A percentile compares a stretch with the other conserved stretches of the same genome.
Evolutionary conservation across 73 alveolate genomes (phyloP).

Genomic region (Stentor coeruleus): DNA sequence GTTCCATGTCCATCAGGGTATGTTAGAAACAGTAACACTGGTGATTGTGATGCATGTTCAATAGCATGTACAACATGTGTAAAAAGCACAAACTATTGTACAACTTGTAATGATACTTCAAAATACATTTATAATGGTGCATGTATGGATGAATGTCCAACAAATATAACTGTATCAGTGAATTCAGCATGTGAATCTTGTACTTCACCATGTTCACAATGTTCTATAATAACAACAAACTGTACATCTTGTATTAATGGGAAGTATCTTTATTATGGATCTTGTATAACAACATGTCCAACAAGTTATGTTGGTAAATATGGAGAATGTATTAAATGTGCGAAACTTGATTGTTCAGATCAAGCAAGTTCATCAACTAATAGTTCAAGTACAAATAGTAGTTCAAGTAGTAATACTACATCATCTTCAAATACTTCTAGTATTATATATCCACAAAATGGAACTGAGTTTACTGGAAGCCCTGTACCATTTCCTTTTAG

Average conservation of each 20-base stretch:
- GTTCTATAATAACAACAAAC: neutral
- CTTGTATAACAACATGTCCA: neutral
- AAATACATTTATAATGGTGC: neutral
- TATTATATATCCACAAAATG: no score
- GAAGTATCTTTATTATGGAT: neutral
- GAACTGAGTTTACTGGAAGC: neutral
- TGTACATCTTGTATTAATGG: conserved; percentile 2
- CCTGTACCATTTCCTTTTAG: conserved; percentile 25
- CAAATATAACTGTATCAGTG: neutral
- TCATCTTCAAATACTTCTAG: neutral
- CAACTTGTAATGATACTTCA: neutral
- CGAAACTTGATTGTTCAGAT: neutral
- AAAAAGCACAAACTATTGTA: neutral
- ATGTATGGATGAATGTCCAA: neutral
- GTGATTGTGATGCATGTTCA: neutral
- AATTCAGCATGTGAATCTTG: neutral
- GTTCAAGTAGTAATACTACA: neutral
- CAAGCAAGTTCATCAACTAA: neutral
- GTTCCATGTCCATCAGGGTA: neutral
- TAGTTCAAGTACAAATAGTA: neutral
- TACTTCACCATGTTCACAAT: neutral
- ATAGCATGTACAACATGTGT: conserved; percentile 8
- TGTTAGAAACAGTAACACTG: neutral
- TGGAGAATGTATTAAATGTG: neutral
- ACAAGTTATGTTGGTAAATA: neutral